Evolutionary conservation across 495 filamentous ascomycete genomes (phyloP).

Genomic region (Xylaria curta): DNA sequence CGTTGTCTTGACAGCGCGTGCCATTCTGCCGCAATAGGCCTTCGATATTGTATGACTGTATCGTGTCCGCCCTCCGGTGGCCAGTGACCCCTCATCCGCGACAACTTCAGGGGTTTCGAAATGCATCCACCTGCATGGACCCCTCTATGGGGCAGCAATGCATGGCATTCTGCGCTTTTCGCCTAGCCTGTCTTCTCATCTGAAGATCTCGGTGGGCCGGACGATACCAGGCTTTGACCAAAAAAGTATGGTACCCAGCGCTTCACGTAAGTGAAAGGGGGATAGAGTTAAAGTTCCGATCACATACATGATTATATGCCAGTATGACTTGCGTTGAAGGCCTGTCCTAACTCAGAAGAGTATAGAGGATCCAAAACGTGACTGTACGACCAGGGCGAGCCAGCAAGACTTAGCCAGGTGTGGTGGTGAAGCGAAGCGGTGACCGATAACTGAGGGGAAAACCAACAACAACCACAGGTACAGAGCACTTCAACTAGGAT

Average conservation of each 20-base stretch:
- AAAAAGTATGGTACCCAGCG: not conserved
- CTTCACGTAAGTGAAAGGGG: not conserved
- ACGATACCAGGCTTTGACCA: not conserved
- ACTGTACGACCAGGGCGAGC: not conserved
- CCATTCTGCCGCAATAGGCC: conserved; percentile 15
- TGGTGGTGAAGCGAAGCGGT: conserved; percentile 25
- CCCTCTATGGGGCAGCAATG: conserved; percentile 29
- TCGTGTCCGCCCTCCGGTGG: conserved; percentile 23
- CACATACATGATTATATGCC: conserved; percentile 23
- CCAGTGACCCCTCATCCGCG: conserved; percentile 22
- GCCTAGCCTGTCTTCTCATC: not conserved
- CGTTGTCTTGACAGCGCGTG: not conserved
- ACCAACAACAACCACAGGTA: not conserved
- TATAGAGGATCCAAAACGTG: not conserved
- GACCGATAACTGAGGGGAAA: conserved; percentile 15
- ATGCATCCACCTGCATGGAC: conserved; percentile 18
- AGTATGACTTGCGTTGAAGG: conserved; percentile 28
- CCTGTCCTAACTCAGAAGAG: conserved; percentile 13
- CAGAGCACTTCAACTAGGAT: not conserved
- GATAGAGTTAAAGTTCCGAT: not conserved
- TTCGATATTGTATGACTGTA: conserved; percentile 20
- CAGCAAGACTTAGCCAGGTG: conserved; percentile 5
- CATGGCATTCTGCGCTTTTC: conserved; percentile 21
- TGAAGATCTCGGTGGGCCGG: conserved; percentile 12
- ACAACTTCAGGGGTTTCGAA: conserved; percentile 16